Conservation (phyloP, 257 asterid genomes). For the Ajuga chamaepitys region DNA sequence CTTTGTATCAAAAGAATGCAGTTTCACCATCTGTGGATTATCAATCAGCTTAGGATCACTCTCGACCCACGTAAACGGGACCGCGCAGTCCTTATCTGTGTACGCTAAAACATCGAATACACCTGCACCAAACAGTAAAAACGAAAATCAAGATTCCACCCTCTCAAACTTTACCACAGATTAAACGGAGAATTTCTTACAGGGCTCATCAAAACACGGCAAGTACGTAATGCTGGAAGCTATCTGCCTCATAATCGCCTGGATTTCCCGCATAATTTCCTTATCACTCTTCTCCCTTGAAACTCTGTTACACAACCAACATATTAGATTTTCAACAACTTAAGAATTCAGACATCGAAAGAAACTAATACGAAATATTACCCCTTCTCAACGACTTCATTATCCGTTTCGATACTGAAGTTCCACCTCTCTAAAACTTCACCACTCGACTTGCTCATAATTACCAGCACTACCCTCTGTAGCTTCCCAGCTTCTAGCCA, state of each 20-base stretch:
- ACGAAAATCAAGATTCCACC: not conserved
- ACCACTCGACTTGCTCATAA: slow-evolving; percentile 79
- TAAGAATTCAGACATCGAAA: not conserved
- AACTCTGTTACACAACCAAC: slow-evolving; percentile 33
- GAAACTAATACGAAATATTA: slow-evolving; percentile 20
- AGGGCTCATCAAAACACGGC: slow-evolving; percentile 94
- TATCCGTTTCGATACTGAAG: slow-evolving; percentile 77
- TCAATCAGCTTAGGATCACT: slow-evolving; percentile 90
- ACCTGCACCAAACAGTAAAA: slow-evolving; percentile 30
- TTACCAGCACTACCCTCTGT: slow-evolving; percentile 84
- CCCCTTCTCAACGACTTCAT: slow-evolving; percentile 88
- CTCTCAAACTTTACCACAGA: not conserved
- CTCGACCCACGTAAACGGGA: slow-evolving; percentile 91
- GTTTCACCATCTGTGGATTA: slow-evolving; percentile 94
- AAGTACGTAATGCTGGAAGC: slow-evolving; percentile 92
- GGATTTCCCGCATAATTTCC: slow-evolving; percentile 95
- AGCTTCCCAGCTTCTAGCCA: slow-evolving; percentile 95
- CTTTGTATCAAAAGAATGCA: slow-evolving; percentile 93
- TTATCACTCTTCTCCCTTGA: slow-evolving; percentile 90
- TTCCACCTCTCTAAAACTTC: slow-evolving; percentile 98
- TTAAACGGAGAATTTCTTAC: slow-evolving; percentile 30
- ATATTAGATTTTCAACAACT: slow-evolving; percentile 1
- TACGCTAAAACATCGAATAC: slow-evolving; percentile 84
- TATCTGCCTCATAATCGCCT: slow-evolving; percentile 95
- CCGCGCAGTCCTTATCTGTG: slow-evolving; percentile 71